Evolutionary conservation across 805 yeast species (phyloP).

Genomic region (Scheffersomyces lignosus): DNA sequence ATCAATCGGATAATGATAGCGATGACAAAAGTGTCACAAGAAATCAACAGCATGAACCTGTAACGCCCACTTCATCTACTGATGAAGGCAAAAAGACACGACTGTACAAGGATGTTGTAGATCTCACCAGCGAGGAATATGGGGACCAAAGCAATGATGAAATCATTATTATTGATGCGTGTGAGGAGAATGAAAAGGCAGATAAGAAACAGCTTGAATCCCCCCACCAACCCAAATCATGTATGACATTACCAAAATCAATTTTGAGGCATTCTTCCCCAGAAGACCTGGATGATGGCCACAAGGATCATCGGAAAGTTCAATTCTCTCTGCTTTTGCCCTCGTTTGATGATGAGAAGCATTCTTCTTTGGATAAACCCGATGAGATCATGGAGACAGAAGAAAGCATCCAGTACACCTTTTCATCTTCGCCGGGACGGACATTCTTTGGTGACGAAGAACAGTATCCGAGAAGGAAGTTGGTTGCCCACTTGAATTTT

Average conservation of each 20-base stretch:
- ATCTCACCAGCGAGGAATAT: constrained; percentile 12
- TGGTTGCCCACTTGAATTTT: constrained; percentile 29
- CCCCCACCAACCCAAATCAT: not conserved
- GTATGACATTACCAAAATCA: constrained; percentile 1
- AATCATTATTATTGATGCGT: constrained; percentile 24
- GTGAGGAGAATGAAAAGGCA: constrained; percentile 12
- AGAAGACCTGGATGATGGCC: not conserved
- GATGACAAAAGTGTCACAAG: not conserved
- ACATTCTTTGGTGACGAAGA: constrained; percentile 23
- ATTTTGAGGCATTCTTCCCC: constrained; percentile 2
- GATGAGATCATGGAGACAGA: not conserved
- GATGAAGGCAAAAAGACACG: too few relatives aligned
- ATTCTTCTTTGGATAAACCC: not conserved
- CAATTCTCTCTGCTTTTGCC: constrained; percentile 12
- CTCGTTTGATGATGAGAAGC: constrained; percentile 15
- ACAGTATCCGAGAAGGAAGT: constrained; percentile 23
- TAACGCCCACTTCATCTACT: too few relatives aligned
- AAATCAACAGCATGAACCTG: too few relatives aligned
- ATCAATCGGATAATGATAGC: not conserved
- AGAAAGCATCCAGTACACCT: constrained; percentile 18
- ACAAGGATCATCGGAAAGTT: constrained; percentile 3
- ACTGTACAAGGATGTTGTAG: constrained; percentile 13
- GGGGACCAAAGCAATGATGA: constrained; percentile 9
- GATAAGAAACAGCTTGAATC: not conserved
- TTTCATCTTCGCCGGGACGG: constrained; percentile 27